Evolutionary conservation across 495 filamentous ascomycete genomes (phyloP), one percentile per base, ranked within the genome.

Genomic region (Oleoguttula mirabilis): DNA sequence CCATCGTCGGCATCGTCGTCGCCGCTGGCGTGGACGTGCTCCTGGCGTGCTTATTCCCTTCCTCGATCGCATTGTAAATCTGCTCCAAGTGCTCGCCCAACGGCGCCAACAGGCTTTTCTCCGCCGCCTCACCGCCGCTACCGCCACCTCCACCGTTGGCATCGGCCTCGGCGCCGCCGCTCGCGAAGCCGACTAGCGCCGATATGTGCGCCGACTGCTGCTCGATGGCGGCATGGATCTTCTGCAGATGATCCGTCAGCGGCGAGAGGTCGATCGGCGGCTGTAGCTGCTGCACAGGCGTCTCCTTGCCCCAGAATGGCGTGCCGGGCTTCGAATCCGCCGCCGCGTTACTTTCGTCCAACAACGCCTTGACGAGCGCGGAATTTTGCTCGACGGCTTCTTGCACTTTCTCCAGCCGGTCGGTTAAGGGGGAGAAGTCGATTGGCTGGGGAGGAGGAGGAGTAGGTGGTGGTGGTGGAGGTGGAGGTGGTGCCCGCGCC

Each of bases 51-150:
- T 14, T 33, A 17, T 52, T 52, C 19, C 49, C 45, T 22, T 52
- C 49, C 25, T 52, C 49, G 11, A 52, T 48, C 3, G 49, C 49
- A 27, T 52, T 48, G 22, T 43, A 44, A 17, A 52, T 48, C 35
- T 48, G 43, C 30, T 52, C 49, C 21, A 52, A 23, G 15, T 44
- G 49, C 31, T 52, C 49, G 7, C 49, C 45, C 1, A 52, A 28
- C 19, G 49, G 39, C 21, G 44, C 30, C n/a, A n/a, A n/a, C 24
- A 48, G 15, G 19, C 32, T 40, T 16, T 40, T 46, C 30, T 39
- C 43, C 15, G 19, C 43, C 12, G 36, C 32, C 11, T 46, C 43
- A 11, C 43, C 36, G 1, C 14, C 14, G 16, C 35, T 16, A 2
- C 15, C 17, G 12, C 19, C 22, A 32, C 11, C 15, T 21, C 17